phyloP scores from a whole-genome alignment of 441 rosid species.

The Syzygium syzygioides region DNA sequence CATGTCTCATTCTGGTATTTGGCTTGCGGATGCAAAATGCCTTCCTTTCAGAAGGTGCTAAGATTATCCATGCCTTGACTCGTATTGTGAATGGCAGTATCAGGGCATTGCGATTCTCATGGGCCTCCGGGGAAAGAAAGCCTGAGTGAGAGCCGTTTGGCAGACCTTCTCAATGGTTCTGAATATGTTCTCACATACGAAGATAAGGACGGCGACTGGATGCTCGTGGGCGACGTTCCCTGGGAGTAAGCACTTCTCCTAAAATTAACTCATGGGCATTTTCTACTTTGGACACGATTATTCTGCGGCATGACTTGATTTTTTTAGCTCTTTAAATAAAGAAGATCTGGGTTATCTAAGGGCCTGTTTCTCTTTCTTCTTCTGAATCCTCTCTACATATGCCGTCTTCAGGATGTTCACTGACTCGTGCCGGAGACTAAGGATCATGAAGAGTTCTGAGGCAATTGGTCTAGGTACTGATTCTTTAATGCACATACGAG shows the following conservation, averaged over 20 bases:
- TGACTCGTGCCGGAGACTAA: constrained; percentile 39
- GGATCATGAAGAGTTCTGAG: constrained; percentile 62
- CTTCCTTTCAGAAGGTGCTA: background rate
- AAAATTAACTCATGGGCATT: background rate
- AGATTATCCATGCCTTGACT: constrained; percentile 4
- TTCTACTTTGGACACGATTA: background rate
- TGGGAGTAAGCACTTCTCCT: constrained; percentile 40
- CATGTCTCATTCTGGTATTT: background rate
- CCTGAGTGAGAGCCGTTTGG: constrained; percentile 26
- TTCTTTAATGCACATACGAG: background rate
- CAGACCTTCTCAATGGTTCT: constrained; percentile 41
- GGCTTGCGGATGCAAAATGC: background rate
- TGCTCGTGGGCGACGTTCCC: constrained; percentile 62
- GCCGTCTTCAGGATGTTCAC: constrained; percentile 35
- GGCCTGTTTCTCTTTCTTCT: background rate
- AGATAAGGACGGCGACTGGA: constrained; percentile 55
- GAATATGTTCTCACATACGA: constrained; percentile 50
- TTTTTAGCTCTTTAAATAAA: background rate
- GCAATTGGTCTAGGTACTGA: constrained; percentile 52
- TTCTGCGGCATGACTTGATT: background rate
- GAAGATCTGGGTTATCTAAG: background rate
- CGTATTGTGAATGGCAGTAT: background rate
- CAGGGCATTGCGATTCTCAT: constrained; percentile 49
- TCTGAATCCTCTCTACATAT: background rate
- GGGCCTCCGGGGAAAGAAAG: constrained; percentile 36